Percentiles rank a stretch among this genome's conserved stretches.
phyloP scores from a whole-genome alignment of 257 asterid species.

The Solanum virginianum region DNA sequence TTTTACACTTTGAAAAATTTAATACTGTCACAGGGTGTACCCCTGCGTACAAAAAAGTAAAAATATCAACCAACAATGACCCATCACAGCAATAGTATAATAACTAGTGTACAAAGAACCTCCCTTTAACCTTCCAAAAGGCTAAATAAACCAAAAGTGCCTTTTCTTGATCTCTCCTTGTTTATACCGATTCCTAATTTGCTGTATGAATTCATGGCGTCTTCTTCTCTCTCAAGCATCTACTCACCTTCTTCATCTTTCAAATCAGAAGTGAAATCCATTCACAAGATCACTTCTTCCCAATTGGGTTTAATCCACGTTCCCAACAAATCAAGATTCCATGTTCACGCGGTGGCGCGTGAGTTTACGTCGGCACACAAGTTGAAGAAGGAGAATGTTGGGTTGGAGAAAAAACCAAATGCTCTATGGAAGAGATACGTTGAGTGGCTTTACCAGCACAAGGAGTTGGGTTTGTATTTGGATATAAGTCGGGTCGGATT shows the following conservation, averaged over 20 bases:
- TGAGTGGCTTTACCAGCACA: conserved; percentile 95
- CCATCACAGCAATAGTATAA: not conserved
- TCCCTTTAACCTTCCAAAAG: not conserved
- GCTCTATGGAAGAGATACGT: conserved; percentile 73
- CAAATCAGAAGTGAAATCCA: conserved; percentile 5
- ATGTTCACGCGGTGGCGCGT: conserved; percentile 61
- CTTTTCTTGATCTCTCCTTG: not conserved
- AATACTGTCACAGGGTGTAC: not conserved
- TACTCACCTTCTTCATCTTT: conserved; percentile 3
- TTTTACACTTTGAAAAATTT: not conserved
- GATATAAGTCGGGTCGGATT: conserved; percentile 94
- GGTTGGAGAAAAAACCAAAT: conserved; percentile 49
- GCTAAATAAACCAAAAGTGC: not conserved
- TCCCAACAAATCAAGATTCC: conserved; percentile 7
- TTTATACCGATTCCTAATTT: not conserved
- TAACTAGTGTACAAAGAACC: not conserved
- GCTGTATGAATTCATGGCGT: conserved; percentile 15
- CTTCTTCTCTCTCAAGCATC: conserved; percentile 25
- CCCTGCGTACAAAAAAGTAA: not conserved
- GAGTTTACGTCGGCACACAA: conserved; percentile 24
- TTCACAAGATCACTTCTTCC: not conserved
- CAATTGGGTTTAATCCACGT: not conserved
- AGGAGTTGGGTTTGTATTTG: conserved; percentile 80
- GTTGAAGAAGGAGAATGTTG: conserved; percentile 8
- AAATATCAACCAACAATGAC: not conserved